Evolutionary conservation across 208 protist genomes (phyloP).

Genomic region (Trypanosoma congolense): DNA sequence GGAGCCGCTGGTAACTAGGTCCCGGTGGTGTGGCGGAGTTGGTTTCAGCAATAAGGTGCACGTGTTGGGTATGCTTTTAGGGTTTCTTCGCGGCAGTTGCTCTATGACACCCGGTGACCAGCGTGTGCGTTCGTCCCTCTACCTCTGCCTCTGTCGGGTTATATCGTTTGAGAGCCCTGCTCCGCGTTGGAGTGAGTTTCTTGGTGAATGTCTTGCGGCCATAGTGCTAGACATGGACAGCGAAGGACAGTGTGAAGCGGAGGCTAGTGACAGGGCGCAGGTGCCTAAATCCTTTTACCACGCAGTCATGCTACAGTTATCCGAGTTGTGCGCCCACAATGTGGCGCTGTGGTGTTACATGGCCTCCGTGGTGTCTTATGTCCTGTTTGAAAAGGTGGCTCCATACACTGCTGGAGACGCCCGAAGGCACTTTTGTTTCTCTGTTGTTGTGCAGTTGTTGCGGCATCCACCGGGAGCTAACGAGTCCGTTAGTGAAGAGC

Average conservation of each 20-base stretch:
- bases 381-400: conserved; percentile 19
- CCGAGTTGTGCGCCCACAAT: conserved; percentile 9
- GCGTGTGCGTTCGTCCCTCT: conserved; percentile 20
- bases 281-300: neutral
- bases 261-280: neutral
- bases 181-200: conserved; percentile 30
- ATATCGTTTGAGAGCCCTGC: conserved; percentile 35
- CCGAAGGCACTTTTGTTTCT: conserved; percentile 4
- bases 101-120: neutral
- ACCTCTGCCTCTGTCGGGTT: conserved; percentile 30
- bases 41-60: conserved; percentile 42
- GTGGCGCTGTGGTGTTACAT: conserved; percentile 34
- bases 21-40: conserved; percentile 29
- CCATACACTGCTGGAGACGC: neutral
- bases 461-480: conserved; percentile 28
- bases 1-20: conserved; percentile 33
- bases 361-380: conserved; percentile 14
- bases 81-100: conserved; percentile 3
- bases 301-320: conserved; percentile 9
- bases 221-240: conserved; percentile 1
- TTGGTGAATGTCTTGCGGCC: conserved; percentile 15
- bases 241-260: conserved; percentile 9
- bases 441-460: conserved; percentile 32
- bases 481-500: conserved; percentile 21
- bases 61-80: conserved; percentile 20